These are phyloP conservation scores for Talaromyces sp. DNA, from an alignment of 2,329 filamentous ascomycete genomes.

Conservation along the genomic window DNA sequence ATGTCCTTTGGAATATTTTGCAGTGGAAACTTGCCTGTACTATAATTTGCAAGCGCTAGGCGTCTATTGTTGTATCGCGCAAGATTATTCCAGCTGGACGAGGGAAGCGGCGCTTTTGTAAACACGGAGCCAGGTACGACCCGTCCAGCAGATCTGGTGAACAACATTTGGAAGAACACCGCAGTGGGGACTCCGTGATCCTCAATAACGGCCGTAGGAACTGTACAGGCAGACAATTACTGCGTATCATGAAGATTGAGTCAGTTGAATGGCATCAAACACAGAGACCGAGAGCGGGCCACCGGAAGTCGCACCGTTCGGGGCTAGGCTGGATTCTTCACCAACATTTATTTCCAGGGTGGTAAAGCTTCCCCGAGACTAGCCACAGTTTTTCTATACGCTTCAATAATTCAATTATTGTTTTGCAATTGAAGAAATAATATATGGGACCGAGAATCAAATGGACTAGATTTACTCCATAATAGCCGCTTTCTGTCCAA, in stretches of 20 bases:
- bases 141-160: background rate
- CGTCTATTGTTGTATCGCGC: background rate
- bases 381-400: background rate
- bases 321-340: background rate
- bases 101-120: conserved; percentile 9
- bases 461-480: too few relatives aligned
- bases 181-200: background rate
- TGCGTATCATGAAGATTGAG: background rate
- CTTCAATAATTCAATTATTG: too few relatives aligned
- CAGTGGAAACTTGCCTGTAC: background rate
- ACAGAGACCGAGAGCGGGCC: background rate
- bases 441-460: too few relatives aligned
- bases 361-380: background rate
- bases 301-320: background rate
- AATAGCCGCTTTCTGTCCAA: background rate
- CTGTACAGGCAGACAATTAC: background rate
- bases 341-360: too few relatives aligned
- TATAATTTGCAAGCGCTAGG: background rate
- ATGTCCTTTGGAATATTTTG: background rate
- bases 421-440: too few relatives aligned
- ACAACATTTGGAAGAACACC: conserved; percentile 10
- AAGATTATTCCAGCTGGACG: background rate
- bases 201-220: conserved; percentile 2
- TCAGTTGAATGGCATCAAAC: background rate
- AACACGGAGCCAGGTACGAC: background rate